Base-by-base conservation (phyloP, 805 yeast genomes). In the Metschnikowia borealis region DNA sequence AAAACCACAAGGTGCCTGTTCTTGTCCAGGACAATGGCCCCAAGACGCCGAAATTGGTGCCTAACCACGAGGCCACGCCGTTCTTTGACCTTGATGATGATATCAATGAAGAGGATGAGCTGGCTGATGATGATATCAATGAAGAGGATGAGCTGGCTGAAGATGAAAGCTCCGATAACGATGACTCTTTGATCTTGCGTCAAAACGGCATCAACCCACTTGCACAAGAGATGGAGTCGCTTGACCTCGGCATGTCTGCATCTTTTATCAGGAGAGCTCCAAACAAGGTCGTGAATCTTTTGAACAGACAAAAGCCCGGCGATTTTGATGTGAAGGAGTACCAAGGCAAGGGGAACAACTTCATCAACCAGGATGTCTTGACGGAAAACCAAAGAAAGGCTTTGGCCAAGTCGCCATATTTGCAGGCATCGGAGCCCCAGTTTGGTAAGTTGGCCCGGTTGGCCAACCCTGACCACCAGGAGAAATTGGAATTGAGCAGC, bases 351-450 rank as follows among this genome's bases (percentile, higher is more conserved):
- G 57, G 58, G n/a, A 62, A 55, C 8, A 48, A 56, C 34, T 54
- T 62, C 23, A 55, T 66, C 45, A 56, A 59, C n/a, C 59, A 59
- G 8, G 68, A 68, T 3, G 31, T 37, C 29, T 66, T 83, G 47
- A 69, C 82, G 8, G 77, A 75, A 48, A 68, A 67, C 33, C 86
- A 83, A 66, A 79, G 77, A 20, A 63, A 65, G 18, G 79, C 84
- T 5, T 69, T 83, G 48, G 79, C 86, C 4, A 67, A 68, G 46
- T 79, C 87, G 3, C 85, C 83, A 6, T 63, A 71, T 14, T 67
- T 83, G 56, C 77, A 82, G 6, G 77, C 86, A 3, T 82, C 77
- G 4, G 87, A 82, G 57, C 88, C 87, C 32, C 75, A 72, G 42
- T 63, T 66, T 29, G 87, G 87, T 45, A 64, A 59, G 44, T 63